A percentile compares a stretch with the other conserved stretches of the same genome.
Conservation (phyloP, 345 rosid species). For the Noccaea bulbosa region DNA sequence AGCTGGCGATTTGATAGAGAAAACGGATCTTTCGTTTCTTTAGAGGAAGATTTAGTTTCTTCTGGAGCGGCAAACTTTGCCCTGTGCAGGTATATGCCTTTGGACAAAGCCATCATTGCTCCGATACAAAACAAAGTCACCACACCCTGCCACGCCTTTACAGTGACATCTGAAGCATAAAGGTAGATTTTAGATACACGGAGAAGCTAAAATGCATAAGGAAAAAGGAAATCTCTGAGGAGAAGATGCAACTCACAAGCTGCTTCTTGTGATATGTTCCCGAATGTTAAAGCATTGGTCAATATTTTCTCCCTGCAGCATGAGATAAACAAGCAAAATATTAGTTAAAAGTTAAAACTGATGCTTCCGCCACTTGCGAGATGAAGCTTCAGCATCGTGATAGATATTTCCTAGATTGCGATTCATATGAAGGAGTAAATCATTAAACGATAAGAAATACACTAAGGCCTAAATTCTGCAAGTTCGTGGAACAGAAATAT, state of each 20-base stretch:
- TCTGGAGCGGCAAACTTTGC: slow-evolving; percentile 41
- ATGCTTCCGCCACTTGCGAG: neutral
- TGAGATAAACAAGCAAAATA: slow-evolving; percentile 16
- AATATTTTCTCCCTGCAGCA: slow-evolving; percentile 69
- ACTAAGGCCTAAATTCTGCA: neutral
- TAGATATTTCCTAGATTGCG: slow-evolving; percentile 12
- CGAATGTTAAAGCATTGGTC: slow-evolving; percentile 52
- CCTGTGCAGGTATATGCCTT: slow-evolving; percentile 59
- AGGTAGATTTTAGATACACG: neutral
- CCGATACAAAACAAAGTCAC: slow-evolving; percentile 63
- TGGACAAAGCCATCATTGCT: slow-evolving; percentile 61
- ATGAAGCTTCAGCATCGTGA: slow-evolving; percentile 8
- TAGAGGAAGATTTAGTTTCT: slow-evolving; percentile 46
- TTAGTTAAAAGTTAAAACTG: neutral
- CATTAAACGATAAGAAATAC: neutral
- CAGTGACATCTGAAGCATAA: slow-evolving; percentile 56
- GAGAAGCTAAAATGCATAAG: slow-evolving; percentile 12
- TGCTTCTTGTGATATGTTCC: slow-evolving; percentile 56
- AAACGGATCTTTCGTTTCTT: slow-evolving; percentile 58
- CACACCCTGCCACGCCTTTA: slow-evolving; percentile 54
- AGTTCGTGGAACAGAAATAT: slow-evolving; percentile 34
- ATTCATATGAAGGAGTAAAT: slow-evolving; percentile 4
- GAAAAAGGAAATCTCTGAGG: slow-evolving; percentile 18
- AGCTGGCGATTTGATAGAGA: slow-evolving; percentile 67
- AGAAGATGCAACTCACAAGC: slow-evolving; percentile 62